Conservation (phyloP, 2,329 filamentous ascomycete species). For the Phoma sp. region DNA sequence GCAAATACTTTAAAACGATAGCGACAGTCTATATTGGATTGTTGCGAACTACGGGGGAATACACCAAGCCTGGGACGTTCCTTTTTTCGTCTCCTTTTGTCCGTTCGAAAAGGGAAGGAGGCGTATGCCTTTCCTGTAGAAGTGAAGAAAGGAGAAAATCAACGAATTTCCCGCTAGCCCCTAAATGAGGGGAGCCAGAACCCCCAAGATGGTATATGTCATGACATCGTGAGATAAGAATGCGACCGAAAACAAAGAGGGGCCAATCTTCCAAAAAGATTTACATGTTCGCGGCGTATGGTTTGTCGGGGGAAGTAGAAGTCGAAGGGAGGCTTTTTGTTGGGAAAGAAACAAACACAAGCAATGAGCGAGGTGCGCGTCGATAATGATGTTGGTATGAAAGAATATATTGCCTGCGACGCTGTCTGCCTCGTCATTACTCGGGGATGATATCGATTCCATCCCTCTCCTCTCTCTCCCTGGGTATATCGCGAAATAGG, state of each 20-base stretch:
- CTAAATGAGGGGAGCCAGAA: conserved; percentile 17
- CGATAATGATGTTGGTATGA: conserved; percentile 28
- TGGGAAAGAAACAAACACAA: conserved; percentile 23
- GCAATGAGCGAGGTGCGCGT: conserved; percentile 33
- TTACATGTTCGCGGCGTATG: neutral
- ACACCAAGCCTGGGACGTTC: conserved; percentile 18
- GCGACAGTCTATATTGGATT: conserved; percentile 19
- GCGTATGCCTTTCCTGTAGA: conserved; percentile 7
- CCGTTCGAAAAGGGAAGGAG: conserved; percentile 14
- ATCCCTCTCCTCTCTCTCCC: conserved; percentile 27
- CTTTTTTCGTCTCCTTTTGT: conserved; percentile 1
- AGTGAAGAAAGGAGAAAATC: conserved; percentile 23
- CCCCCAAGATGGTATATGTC: conserved; percentile 38
- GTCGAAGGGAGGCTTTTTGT: conserved; percentile 9
- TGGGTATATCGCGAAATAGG: conserved; percentile 40
- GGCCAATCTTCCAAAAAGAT: neutral
- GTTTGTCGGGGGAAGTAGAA: conserved; percentile 14
- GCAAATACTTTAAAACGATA: conserved; percentile 11
- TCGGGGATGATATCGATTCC: conserved; percentile 30
- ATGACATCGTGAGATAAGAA: conserved; percentile 42
- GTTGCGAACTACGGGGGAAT: conserved; percentile 5
- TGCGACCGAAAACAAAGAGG: conserved; percentile 26
- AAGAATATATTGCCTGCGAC: conserved; percentile 47
- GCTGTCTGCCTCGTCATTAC: conserved; percentile 47
- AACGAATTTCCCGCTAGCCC: conserved; percentile 27